These are phyloP conservation scores for Flueggea neowawraea DNA, from an alignment of 441 rosid species.

Conservation along the genomic window DNA sequence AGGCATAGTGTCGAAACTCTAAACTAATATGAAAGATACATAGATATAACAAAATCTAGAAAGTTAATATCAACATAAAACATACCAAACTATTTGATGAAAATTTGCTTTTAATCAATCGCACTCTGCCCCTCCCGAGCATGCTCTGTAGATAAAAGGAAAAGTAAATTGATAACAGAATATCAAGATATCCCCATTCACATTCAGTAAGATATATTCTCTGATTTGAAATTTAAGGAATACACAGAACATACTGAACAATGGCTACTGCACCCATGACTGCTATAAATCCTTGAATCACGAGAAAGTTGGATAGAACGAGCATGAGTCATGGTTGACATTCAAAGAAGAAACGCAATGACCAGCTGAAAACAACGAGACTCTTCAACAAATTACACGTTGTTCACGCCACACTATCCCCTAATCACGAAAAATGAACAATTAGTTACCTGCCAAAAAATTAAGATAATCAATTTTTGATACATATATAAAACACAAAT, in stretches of 20 bases:
- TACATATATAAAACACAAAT: no score
- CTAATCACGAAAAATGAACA: no score
- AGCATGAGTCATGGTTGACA: slow-evolving; percentile 44
- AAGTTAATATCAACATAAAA: slow-evolving; percentile 16
- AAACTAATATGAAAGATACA: slow-evolving; percentile 6
- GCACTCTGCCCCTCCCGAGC: slow-evolving; percentile 37
- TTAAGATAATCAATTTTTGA: no score
- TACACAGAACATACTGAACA: slow-evolving; percentile 32
- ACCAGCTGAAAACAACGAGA: slow-evolving; percentile 18
- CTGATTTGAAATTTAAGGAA: not conserved
- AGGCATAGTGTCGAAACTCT: not conserved
- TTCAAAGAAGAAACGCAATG: slow-evolving; percentile 17
- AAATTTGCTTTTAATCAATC: slow-evolving; percentile 34
- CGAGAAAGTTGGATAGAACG: slow-evolving; percentile 51
- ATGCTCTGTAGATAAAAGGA: slow-evolving; percentile 31
- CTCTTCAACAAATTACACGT: not conserved
- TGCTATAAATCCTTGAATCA: slow-evolving; percentile 40
- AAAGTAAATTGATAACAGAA: not conserved
- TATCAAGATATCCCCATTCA: not conserved
- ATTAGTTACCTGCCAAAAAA: no score
- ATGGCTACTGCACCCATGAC: slow-evolving; percentile 36
- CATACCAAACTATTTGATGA: slow-evolving; percentile 60
- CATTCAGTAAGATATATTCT: not conserved
- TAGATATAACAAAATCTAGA: not conserved
- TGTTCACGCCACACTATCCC: no score